Evolutionary conservation across 768 basidiomycete species (phyloP).

Genomic region (Daedalea quercina): DNA sequence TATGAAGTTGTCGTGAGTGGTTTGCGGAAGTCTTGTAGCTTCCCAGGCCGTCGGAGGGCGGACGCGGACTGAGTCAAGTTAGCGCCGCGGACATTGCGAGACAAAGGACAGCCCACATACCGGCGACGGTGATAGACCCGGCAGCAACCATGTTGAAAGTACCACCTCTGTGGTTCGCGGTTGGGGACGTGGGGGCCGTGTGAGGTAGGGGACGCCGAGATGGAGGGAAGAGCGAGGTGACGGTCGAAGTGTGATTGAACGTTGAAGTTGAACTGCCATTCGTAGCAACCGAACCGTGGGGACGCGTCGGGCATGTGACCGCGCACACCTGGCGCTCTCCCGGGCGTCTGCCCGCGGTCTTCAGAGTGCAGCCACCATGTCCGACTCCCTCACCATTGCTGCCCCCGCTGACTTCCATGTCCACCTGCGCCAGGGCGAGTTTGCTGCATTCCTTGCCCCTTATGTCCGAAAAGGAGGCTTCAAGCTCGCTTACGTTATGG

Average conservation of each 20-base stretch:
- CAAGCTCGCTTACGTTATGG: conserved; percentile 93
- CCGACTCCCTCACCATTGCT: conserved; percentile 39
- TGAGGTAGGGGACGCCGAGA: conserved; percentile 5
- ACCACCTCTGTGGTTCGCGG: conserved; percentile 1
- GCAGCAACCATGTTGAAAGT: conserved; percentile 59
- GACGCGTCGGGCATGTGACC: conserved; percentile 16
- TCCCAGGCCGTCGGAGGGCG: conserved; percentile 85
- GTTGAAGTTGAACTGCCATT: conserved; percentile 11
- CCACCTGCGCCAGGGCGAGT: conserved; percentile 83
- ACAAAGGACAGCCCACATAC: conserved; percentile 31
- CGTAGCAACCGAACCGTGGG: conserved; percentile 8
- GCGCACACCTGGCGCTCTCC: conserved; percentile 3
- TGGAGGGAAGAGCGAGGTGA: conserved; percentile 3
- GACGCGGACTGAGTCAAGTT: conserved; percentile 64
- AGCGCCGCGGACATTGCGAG: not conserved
- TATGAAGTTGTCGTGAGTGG: not conserved
- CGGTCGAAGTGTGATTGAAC: conserved; percentile 1
- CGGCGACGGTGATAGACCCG: conserved; percentile 84
- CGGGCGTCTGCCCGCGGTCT: not conserved
- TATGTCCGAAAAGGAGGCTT: conserved; percentile 91
- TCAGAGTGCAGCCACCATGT: conserved; percentile 18
- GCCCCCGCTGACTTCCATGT: conserved; percentile 94
- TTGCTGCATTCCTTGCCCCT: conserved; percentile 80
- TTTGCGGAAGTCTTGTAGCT: conserved; percentile 66
- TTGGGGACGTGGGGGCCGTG: conserved; percentile 5